phyloP scores from a whole-genome alignment of 306 rosid genomes.

The Argentina anserina region DNA sequence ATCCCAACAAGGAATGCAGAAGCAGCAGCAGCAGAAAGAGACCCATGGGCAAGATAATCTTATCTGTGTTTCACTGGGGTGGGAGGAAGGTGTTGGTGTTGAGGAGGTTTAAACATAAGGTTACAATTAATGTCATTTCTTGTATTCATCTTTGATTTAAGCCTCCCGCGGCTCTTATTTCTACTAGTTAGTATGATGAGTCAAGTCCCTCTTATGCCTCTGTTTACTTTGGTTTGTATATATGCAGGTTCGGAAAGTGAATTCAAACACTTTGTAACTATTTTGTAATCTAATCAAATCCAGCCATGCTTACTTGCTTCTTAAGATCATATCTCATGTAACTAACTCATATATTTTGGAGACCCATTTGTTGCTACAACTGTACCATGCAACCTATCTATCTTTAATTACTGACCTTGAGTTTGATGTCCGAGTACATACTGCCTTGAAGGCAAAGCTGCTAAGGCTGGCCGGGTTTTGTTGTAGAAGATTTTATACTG shows the following conservation, averaged over 20 bases:
- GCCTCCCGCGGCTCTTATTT: conserved; percentile 17
- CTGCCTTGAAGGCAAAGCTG: no score
- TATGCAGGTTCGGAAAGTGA: neutral
- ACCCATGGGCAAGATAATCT: conserved; percentile 13
- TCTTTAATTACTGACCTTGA: no score
- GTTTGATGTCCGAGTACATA: no score
- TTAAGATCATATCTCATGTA: neutral
- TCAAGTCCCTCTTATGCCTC: neutral
- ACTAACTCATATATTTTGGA: no score
- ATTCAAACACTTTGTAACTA: neutral
- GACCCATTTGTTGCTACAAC: no score
- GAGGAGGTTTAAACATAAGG: conserved; percentile 22
- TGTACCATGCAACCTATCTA: no score
- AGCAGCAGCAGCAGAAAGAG: conserved; percentile 2
- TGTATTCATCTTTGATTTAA: conserved; percentile 26
- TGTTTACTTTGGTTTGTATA: neutral
- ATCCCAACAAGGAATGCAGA: neutral
- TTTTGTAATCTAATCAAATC: neutral
- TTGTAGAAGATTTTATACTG: no score
- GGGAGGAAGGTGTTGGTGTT: conserved; percentile 20
- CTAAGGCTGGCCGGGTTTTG: no score
- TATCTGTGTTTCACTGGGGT: conserved; percentile 24
- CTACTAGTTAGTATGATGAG: neutral
- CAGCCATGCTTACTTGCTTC: neutral
- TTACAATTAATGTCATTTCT: conserved; percentile 19